A percentile compares a stretch with the other conserved stretches of the same genome.
Conservation (phyloP, 73 alveolate species). For the Tetrahymena borealis region DNA sequence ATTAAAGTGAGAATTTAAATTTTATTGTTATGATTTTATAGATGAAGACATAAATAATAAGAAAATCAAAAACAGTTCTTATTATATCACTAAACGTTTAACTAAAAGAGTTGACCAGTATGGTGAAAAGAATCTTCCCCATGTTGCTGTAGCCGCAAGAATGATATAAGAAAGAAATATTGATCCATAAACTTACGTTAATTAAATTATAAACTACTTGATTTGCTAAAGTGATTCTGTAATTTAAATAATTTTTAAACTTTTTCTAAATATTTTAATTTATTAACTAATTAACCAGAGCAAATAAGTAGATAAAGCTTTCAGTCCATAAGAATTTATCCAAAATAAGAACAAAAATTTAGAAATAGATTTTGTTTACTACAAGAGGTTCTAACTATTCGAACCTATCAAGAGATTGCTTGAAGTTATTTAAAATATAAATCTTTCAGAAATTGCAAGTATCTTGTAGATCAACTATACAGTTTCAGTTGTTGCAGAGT, state of each 20-base stretch:
- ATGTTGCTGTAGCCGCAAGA: slow-evolving; percentile 91
- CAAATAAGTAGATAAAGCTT: slow-evolving; percentile 6
- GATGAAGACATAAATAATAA: slow-evolving; percentile 19
- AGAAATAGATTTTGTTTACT: slow-evolving; percentile 10
- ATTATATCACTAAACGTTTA: slow-evolving; percentile 77
- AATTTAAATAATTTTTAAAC: background rate
- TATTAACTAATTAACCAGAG: background rate
- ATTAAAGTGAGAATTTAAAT: background rate
- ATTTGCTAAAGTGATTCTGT: slow-evolving; percentile 58
- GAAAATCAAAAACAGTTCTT: slow-evolving; percentile 47
- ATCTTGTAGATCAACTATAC: background rate
- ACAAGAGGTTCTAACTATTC: slow-evolving; percentile 6
- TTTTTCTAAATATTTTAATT: too few species aligned
- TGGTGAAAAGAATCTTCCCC: slow-evolving; percentile 65
- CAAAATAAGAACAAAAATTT: background rate
- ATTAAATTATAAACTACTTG: slow-evolving; percentile 79
- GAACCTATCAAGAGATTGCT: slow-evolving; percentile 10
- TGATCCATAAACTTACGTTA: slow-evolving; percentile 56
- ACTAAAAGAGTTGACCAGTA: slow-evolving; percentile 83
- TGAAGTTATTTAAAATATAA: background rate
- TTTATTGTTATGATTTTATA: background rate
- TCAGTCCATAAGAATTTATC: slow-evolving; percentile 16
- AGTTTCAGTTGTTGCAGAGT: background rate
- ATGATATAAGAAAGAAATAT: slow-evolving; percentile 71
- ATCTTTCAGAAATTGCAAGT: background rate